Evolutionary conservation across 345 rosid genomes (phyloP).

Genomic region (Euphorbia lathyris): DNA sequence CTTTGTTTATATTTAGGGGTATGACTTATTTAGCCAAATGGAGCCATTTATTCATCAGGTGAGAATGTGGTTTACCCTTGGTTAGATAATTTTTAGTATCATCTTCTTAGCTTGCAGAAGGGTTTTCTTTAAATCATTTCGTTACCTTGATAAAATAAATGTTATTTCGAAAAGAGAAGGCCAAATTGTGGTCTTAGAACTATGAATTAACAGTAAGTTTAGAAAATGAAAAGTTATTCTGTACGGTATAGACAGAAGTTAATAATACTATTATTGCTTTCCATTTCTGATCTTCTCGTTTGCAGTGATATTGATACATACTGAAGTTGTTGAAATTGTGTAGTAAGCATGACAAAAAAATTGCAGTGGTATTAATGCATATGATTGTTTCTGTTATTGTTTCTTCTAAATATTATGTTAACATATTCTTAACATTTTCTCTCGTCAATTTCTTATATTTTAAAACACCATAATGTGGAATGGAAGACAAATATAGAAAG

Average conservation of each 20-base stretch:
- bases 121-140: background rate
- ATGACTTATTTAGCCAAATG: slow-evolving; percentile 63
- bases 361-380: too few species aligned
- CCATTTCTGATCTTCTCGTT: background rate
- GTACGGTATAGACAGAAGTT: background rate
- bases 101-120: background rate
- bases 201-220: background rate
- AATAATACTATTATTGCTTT: background rate
- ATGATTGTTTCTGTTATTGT: too few species aligned
- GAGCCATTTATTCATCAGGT: slow-evolving; percentile 92
- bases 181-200: background rate
- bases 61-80: slow-evolving; percentile 9
- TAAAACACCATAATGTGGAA: too few species aligned
- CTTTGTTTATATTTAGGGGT: slow-evolving; percentile 53
- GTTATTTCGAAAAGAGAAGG: background rate
- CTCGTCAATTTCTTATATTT: too few species aligned
- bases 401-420: too few species aligned
- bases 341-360: too few species aligned
- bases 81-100: background rate
- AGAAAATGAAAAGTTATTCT: background rate
- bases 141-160: background rate
- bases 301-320: background rate
- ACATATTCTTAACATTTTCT: too few species aligned
- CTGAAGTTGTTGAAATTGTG: too few species aligned
- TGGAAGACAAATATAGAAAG: too few species aligned